Conservation (phyloP, 225 moss, liverwort and hornwort species). For the Marchantia polymorpha region DNA sequence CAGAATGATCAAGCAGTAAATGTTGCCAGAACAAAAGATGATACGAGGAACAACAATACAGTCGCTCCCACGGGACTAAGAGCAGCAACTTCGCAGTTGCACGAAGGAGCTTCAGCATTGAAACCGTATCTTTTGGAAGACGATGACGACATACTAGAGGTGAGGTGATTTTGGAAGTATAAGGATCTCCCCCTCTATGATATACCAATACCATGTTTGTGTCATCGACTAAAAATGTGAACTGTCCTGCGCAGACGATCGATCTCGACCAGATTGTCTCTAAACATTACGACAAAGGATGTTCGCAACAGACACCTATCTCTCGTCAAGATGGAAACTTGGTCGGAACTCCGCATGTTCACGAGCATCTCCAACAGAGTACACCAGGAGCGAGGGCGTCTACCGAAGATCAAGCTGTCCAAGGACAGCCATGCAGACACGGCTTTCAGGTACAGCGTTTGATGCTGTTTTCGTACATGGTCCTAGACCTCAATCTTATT, state of each 20-base stretch:
- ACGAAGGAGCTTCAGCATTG: conserved; percentile 35
- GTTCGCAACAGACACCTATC: conserved; percentile 50
- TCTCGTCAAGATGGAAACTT: conserved; percentile 28
- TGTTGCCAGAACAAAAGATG: background rate
- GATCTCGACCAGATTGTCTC: conserved; percentile 95
- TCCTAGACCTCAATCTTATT: too few relatives aligned
- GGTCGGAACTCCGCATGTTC: background rate
- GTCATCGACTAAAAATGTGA: background rate
- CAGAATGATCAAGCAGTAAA: background rate
- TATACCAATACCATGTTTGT: background rate
- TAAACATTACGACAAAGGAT: conserved; percentile 87
- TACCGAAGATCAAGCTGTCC: conserved; percentile 11
- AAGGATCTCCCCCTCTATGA: too few relatives aligned
- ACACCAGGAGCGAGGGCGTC: background rate
- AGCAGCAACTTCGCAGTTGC: conserved; percentile 24
- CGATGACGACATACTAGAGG: conserved; percentile 80
- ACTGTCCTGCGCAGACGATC: conserved; percentile 52
- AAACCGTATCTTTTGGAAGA: conserved; percentile 42
- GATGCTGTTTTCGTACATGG: too few relatives aligned
- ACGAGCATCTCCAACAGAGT: background rate
- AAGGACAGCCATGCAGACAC: conserved; percentile 54
- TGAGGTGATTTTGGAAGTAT: conserved; percentile 13
- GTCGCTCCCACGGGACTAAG: background rate
- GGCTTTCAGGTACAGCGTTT: conserved; percentile 55
- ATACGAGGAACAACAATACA: background rate